These are phyloP conservation scores for Eucalyptus decipiens DNA, from an alignment of 345 rosid genomes.

Conservation along the genomic window DNA sequence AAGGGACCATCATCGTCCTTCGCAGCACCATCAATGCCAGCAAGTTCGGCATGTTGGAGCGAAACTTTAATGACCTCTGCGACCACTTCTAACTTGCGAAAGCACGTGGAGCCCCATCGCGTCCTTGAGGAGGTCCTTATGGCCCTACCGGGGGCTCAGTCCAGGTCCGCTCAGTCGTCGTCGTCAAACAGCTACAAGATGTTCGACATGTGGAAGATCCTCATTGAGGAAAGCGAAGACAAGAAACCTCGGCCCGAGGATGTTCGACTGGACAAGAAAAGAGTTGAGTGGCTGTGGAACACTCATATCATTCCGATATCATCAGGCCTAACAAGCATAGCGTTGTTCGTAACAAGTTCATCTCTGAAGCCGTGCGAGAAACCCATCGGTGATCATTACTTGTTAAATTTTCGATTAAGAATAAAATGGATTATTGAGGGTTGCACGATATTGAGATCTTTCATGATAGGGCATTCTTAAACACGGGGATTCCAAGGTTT, in stretches of 20 bases:
- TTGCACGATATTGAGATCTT: too few relatives aligned
- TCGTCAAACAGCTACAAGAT: not conserved
- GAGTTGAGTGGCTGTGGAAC: not conserved
- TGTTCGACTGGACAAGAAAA: not conserved
- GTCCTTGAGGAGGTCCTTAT: not conserved
- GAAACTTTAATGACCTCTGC: not conserved
- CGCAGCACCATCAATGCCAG: not conserved
- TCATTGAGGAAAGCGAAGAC: conserved; percentile 27
- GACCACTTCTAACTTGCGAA: not conserved
- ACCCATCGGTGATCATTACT: not conserved
- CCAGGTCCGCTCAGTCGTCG: not conserved
- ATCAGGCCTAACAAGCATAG: too few relatives aligned
- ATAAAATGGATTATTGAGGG: not conserved
- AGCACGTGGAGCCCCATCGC: not conserved
- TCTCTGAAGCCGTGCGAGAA: not conserved
- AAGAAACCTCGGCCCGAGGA: not conserved
- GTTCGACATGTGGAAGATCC: conserved; percentile 14
- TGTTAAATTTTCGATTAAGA: too few relatives aligned
- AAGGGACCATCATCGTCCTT: not conserved
- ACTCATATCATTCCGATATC: not conserved
- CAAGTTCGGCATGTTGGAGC: not conserved
- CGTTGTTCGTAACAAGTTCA: not conserved
- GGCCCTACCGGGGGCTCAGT: not conserved
- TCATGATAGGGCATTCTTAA: too few relatives aligned
- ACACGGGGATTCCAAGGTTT: too few relatives aligned